A percentile compares a stretch with the other conserved stretches of the same genome.
Conservation (phyloP, 108 stramenopile genomes). For the Pseudonitzschia pungens region DNA sequence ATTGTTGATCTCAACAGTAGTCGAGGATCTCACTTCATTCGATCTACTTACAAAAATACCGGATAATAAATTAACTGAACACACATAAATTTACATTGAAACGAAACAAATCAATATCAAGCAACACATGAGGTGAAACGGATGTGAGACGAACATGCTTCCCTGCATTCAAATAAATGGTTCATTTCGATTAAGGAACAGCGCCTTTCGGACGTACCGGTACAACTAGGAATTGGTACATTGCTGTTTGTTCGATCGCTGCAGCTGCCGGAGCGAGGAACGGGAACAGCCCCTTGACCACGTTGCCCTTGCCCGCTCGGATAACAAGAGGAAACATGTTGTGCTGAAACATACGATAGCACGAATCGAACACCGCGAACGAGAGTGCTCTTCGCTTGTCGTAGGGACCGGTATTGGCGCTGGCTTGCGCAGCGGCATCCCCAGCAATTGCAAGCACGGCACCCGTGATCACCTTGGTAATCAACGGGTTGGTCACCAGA, state of each 20-base stretch:
- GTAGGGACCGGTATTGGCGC: slow-evolving; percentile 18
- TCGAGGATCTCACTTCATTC: no score
- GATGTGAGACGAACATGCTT: no score
- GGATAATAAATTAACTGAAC: slow-evolving; percentile 25
- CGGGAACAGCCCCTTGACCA: slow-evolving; percentile 12
- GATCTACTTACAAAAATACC: background rate
- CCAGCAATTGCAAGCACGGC: slow-evolving; percentile 43
- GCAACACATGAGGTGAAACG: background rate
- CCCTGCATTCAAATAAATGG: no score
- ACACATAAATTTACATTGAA: no score
- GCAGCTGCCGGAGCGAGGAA: slow-evolving; percentile 9
- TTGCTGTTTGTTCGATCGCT: slow-evolving; percentile 52
- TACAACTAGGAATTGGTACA: slow-evolving; percentile 51
- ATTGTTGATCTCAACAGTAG: no score
- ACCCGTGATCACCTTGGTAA: slow-evolving; percentile 41
- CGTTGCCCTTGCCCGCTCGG: slow-evolving; percentile 38
- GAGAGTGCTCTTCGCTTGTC: slow-evolving; percentile 41
- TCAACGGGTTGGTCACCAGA: slow-evolving; percentile 25
- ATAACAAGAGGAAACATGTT: slow-evolving; percentile 42
- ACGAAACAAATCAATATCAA: background rate
- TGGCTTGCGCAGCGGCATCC: slow-evolving; percentile 43
- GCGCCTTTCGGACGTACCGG: slow-evolving; percentile 35
- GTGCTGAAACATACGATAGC: slow-evolving; percentile 57
- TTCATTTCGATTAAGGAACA: no score
- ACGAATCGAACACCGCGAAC: slow-evolving; percentile 57